Percentiles rank a stretch among this genome's conserved stretches.
Conservation (phyloP, 169 alveolate species). For the Plasmodium reichenowi region DNA sequence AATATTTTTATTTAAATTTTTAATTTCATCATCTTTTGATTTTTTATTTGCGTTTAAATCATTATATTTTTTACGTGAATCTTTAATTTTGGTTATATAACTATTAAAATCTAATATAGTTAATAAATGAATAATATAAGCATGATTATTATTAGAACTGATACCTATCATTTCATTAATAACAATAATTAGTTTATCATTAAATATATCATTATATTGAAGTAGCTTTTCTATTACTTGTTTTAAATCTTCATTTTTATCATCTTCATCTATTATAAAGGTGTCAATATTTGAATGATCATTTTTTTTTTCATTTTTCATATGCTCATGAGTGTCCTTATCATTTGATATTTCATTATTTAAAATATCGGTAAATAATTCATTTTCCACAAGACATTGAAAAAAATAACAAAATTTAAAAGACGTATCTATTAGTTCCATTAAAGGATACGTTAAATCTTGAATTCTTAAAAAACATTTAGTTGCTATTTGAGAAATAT, state of each 20-base stretch:
- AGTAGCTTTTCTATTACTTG: constrained; percentile 71
- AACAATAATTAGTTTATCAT: constrained; percentile 44
- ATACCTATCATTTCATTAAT: constrained; percentile 71
- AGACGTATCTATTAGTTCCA: constrained; percentile 50
- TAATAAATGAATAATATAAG: constrained; percentile 60
- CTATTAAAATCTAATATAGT: constrained; percentile 66
- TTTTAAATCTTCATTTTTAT: constrained; percentile 50
- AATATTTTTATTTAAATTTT: constrained; percentile 2
- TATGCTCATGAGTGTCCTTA: not conserved
- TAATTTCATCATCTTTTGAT: constrained; percentile 1
- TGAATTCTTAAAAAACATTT: constrained; percentile 74
- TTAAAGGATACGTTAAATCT: constrained; percentile 60
- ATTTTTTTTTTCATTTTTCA: constrained; percentile 4
- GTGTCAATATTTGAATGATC: not conserved
- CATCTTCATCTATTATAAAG: constrained; percentile 3
- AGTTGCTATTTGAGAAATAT: constrained; percentile 75
- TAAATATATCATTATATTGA: constrained; percentile 72
- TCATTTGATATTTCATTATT: constrained; percentile 52
- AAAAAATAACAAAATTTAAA: constrained; percentile 76
- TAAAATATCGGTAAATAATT: constrained; percentile 71
- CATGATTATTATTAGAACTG: constrained; percentile 66
- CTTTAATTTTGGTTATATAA: constrained; percentile 64
- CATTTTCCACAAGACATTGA: constrained; percentile 75
- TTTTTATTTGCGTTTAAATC: not conserved
- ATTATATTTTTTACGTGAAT: constrained; percentile 12